Percentiles rank a stretch among this genome's conserved stretches.
These are phyloP conservation scores for Plantago rigida DNA, from an alignment of 305 asterid genomes.

Conservation along the genomic window DNA sequence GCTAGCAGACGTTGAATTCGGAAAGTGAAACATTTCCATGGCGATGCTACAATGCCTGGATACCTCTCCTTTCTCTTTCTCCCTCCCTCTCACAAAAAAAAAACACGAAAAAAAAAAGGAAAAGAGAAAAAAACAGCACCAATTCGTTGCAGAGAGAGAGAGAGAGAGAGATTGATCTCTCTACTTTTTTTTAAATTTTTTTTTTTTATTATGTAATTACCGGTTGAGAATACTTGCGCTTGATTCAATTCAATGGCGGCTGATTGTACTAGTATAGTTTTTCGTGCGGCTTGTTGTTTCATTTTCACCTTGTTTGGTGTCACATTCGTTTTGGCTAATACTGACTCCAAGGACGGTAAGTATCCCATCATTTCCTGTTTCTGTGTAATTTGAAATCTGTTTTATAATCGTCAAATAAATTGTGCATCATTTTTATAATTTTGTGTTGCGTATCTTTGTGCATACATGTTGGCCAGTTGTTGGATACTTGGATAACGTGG, in stretches of 20 bases:
- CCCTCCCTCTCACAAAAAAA: not conserved
- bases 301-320: constrained; percentile 23
- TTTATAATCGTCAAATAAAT: too few relatives aligned
- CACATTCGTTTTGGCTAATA: constrained; percentile 27
- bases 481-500: too few relatives aligned
- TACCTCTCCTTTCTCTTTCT: not conserved
- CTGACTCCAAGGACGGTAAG: constrained; percentile 35
- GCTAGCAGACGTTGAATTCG: too few relatives aligned
- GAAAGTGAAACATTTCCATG: not conserved
- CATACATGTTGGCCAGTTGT: too few relatives aligned
- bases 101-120: too few relatives aligned
- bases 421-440: not conserved
- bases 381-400: not conserved
- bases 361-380: not conserved
- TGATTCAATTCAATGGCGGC: not conserved
- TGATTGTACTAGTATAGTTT: not conserved
- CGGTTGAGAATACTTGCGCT: not conserved
- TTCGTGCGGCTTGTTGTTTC: constrained; percentile 11
- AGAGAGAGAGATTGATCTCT: not conserved
- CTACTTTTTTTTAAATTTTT: too few relatives aligned
- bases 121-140: not conserved
- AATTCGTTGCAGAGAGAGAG: not conserved
- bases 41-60: constrained; percentile 9
- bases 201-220: not conserved
- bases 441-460: not conserved